Conservation (phyloP, 768 basidiomycete genomes). For the Termitomyces eurrhizus region DNA sequence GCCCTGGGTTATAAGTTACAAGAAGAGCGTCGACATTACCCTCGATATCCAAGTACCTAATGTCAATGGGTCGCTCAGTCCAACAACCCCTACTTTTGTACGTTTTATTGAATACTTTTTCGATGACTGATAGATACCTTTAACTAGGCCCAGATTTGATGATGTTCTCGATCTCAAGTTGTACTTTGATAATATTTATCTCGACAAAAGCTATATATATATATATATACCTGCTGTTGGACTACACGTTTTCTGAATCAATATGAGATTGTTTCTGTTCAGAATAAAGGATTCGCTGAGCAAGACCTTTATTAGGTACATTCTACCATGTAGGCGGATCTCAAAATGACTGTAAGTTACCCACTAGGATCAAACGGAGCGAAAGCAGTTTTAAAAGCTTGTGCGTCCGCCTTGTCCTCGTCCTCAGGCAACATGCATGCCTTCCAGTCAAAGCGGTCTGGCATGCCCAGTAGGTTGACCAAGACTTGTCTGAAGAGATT, state of each 20-base stretch:
- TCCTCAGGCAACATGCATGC: conserved; percentile 77
- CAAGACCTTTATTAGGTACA: neutral
- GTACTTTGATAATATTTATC: neutral
- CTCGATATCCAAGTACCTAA: conserved; percentile 15
- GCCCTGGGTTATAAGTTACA: conserved; percentile 23
- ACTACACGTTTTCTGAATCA: neutral
- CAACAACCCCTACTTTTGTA: conserved; percentile 10
- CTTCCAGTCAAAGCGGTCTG: conserved; percentile 90
- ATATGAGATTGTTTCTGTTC: neutral
- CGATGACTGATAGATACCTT: neutral
- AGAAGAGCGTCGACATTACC: conserved; percentile 20
- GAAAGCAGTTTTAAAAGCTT: conserved; percentile 83
- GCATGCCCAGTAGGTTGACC: conserved; percentile 68
- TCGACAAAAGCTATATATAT: neutral
- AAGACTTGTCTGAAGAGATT: conserved; percentile 63
- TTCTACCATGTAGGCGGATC: neutral
- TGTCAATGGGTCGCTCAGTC: conserved; percentile 16
- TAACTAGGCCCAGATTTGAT: neutral
- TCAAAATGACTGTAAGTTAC: conserved; percentile 1
- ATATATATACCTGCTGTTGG: neutral
- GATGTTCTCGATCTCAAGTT: neutral
- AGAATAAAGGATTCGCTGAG: too few relatives aligned
- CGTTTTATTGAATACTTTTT: neutral
- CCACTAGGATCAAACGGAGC: conserved; percentile 59
- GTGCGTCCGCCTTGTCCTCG: conserved; percentile 81